These are phyloP conservation scores for Talaromyces sp. DNA, from an alignment of 2,329 filamentous ascomycete species.

Conservation along the genomic window DNA sequence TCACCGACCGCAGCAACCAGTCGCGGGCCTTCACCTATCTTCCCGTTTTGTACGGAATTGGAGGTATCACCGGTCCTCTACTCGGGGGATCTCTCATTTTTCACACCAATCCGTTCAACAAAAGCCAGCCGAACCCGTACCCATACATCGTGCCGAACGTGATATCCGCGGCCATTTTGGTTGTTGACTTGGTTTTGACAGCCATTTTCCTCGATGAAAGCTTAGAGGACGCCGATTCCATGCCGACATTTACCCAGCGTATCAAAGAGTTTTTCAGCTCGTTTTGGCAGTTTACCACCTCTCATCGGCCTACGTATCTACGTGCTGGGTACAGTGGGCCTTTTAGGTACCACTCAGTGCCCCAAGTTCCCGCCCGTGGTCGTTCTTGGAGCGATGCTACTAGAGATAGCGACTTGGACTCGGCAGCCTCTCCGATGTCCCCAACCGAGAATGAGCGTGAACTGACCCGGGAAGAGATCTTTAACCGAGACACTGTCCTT, in stretches of 20 bases:
- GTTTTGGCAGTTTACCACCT: conserved; percentile 63
- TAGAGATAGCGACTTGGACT: conserved; percentile 39
- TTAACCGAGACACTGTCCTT: conserved; percentile 75
- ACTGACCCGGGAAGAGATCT: conserved; percentile 54
- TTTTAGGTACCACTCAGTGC: conserved; percentile 16
- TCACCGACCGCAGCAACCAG: conserved; percentile 93
- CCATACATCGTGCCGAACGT: conserved; percentile 85
- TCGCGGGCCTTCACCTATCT: conserved; percentile 89
- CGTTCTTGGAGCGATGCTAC: conserved; percentile 19
- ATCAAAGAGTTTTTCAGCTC: conserved; percentile 58
- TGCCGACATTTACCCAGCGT: conserved; percentile 56
- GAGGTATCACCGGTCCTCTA: conserved; percentile 85
- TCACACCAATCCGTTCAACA: conserved; percentile 51
- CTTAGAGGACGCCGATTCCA: conserved; percentile 58
- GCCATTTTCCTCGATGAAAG: conserved; percentile 85
- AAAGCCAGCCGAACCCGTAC: conserved; percentile 52
- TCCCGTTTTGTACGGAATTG: conserved; percentile 91
- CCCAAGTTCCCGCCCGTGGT: not conserved
- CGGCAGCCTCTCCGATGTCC: conserved; percentile 36
- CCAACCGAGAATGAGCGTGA: conserved; percentile 34
- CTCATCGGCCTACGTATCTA: conserved; percentile 54
- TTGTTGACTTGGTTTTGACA: conserved; percentile 66
- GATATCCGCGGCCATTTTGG: conserved; percentile 65
- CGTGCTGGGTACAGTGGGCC: conserved; percentile 26
- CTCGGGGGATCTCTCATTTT: conserved; percentile 81